phyloP scores from a whole-genome alignment of 305 asterid genomes.

The Fraxinus xanthoxyloides region DNA sequence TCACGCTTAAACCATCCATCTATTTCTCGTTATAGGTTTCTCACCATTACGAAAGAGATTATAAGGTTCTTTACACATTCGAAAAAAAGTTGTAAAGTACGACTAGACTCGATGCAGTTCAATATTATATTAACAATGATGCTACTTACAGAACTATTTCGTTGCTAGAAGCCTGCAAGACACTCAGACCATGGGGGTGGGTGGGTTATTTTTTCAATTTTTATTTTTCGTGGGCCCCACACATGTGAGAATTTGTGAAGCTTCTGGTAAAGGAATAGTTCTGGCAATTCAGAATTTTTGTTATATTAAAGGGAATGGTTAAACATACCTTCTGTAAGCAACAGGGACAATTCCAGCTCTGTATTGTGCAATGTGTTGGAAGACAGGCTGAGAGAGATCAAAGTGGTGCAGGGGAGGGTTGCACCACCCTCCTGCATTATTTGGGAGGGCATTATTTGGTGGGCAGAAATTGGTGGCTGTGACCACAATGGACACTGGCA shows the following conservation, averaged over 20 bases:
- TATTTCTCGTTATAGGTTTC: neutral
- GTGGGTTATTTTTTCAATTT: too few species aligned
- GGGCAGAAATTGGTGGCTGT: slow-evolving; percentile 96
- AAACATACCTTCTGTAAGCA: slow-evolving; percentile 62
- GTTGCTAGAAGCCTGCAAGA: too few species aligned
- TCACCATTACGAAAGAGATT: neutral
- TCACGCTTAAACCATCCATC: neutral
- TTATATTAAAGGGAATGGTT: neutral
- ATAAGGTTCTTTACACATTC: neutral
- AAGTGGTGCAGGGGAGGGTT: slow-evolving; percentile 86
- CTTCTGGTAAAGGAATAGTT: too few species aligned
- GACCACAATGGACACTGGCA: slow-evolving; percentile 61
- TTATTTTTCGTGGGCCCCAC: too few species aligned
- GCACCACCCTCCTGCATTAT: slow-evolving; percentile 89
- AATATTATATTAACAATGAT: neutral
- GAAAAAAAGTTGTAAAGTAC: neutral
- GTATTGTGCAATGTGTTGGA: slow-evolving; percentile 79
- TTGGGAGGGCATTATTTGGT: slow-evolving; percentile 80
- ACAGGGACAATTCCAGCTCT: slow-evolving; percentile 88
- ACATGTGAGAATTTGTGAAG: too few species aligned
- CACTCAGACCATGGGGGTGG: too few species aligned
- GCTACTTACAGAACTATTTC: too few species aligned
- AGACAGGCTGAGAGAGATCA: slow-evolving; percentile 87
- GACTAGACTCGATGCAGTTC: neutral
- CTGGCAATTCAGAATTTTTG: too few species aligned